Percentiles rank a stretch among this genome's conserved stretches.
Evolutionary conservation across 139 green algal species (phyloP).

Genomic region (Tetradesmus lagerheimii): DNA sequence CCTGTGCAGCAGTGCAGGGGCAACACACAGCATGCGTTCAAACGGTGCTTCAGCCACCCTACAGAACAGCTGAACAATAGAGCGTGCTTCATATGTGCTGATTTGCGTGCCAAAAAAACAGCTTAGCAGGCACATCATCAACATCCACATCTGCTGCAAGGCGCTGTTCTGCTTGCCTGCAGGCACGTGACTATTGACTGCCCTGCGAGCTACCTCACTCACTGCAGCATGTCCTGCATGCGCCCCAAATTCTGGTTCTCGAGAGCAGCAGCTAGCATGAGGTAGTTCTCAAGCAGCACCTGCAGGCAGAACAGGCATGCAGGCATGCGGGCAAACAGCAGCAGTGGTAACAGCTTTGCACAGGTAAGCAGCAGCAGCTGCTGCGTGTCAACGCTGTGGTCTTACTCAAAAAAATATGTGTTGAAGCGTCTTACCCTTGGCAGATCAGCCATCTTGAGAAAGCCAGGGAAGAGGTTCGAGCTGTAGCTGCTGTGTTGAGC

Average conservation of each 20-base stretch:
- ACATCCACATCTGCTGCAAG: no score
- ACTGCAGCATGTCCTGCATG: slow-evolving; percentile 41
- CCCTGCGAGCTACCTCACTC: not conserved
- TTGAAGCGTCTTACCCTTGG: not conserved
- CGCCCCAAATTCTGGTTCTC: slow-evolving; percentile 45
- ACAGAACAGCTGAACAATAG: no score
- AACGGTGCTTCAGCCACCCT: no score
- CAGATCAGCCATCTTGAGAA: not conserved
- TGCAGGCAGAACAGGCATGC: not conserved
- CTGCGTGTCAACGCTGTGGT: not conserved
- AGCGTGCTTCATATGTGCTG: no score
- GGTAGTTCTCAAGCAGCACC: slow-evolving; percentile 52
- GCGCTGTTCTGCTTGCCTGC: not conserved
- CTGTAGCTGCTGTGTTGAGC: not conserved
- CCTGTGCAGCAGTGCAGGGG: not conserved
- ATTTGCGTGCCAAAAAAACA: not conserved
- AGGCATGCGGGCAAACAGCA: not conserved
- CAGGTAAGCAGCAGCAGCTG: not conserved
- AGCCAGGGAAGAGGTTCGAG: not conserved
- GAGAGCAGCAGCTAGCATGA: slow-evolving; percentile 26
- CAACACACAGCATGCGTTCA: not conserved
- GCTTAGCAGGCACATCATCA: not conserved
- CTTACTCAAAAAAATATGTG: not conserved
- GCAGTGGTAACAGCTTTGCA: not conserved
- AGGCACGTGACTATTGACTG: not conserved